Conservation (phyloP, 2,329 filamentous ascomycete genomes). For the Nemania diffusa region DNA sequence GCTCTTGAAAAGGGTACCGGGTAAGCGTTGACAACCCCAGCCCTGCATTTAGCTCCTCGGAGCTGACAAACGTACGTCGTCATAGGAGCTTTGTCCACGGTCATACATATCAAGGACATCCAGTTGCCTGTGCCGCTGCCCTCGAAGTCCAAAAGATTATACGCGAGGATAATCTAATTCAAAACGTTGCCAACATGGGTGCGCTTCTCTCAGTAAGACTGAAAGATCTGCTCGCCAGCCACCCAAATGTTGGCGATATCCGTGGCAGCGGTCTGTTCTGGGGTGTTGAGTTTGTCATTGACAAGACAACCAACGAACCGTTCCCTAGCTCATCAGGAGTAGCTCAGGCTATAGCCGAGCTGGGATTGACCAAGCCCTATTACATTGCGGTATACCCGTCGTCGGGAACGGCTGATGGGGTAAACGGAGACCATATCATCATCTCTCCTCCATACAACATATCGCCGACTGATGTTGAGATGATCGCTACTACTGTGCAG, state of each 20-base stretch:
- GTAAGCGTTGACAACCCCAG: conserved; percentile 38
- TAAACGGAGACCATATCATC: conserved; percentile 71
- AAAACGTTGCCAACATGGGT: conserved; percentile 49
- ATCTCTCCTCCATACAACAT: conserved; percentile 76
- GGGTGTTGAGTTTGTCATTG: conserved; percentile 59
- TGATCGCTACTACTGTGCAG: conserved; percentile 62
- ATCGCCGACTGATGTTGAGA: conserved; percentile 64
- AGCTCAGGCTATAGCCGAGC: conserved; percentile 33
- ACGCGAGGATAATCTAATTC: conserved; percentile 49
- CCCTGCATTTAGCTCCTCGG: background rate
- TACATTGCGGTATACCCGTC: conserved; percentile 60
- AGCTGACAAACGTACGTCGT: conserved; percentile 2
- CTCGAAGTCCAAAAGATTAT: conserved; percentile 54
- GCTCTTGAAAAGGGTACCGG: conserved; percentile 52
- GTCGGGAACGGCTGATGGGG: conserved; percentile 62
- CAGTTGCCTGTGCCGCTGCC: conserved; percentile 53
- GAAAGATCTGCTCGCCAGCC: conserved; percentile 41
- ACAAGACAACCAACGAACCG: conserved; percentile 51
- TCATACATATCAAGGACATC: conserved; percentile 63
- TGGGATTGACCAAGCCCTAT: conserved; percentile 37
- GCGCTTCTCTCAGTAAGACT: conserved; percentile 46
- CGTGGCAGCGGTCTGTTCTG: conserved; percentile 58
- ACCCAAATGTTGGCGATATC: conserved; percentile 54
- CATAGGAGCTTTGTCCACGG: conserved; percentile 62
- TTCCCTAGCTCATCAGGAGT: conserved; percentile 46